Percentiles rank a stretch among this genome's conserved stretches.
These are phyloP conservation scores for Botrytis galanthina DNA, from an alignment of 2,329 filamentous ascomycete genomes.

Conservation along the genomic window DNA sequence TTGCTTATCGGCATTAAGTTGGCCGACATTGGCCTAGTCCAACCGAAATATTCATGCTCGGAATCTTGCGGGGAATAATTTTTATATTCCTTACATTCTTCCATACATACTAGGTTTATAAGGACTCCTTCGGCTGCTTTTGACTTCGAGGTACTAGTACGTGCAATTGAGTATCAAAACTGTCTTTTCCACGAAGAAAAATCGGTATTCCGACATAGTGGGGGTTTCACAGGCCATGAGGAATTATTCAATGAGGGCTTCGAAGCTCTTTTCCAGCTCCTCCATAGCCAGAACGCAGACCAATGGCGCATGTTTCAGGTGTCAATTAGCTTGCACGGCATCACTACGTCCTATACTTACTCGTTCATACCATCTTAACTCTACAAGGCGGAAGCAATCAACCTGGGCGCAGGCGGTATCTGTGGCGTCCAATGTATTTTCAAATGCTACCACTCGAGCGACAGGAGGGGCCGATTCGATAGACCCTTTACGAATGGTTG, in stretches of 20 bases:
- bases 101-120: slow-evolving; percentile 12
- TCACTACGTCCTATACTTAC: slow-evolving; percentile 22
- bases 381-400: slow-evolving; percentile 53
- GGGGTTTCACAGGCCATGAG: slow-evolving; percentile 45
- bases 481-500: slow-evolving; percentile 85
- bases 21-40: slow-evolving; percentile 29
- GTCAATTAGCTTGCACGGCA: slow-evolving; percentile 36
- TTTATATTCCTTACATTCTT: slow-evolving; percentile 14
- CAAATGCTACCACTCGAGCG: slow-evolving; percentile 59
- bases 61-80: slow-evolving; percentile 26
- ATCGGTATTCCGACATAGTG: background rate
- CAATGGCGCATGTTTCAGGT: slow-evolving; percentile 44
- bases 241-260: slow-evolving; percentile 51
- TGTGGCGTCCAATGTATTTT: slow-evolving; percentile 68
- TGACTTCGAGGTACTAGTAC: background rate
- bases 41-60: slow-evolving; percentile 29
- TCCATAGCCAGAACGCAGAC: slow-evolving; percentile 39
- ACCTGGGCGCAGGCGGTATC: slow-evolving; percentile 74
- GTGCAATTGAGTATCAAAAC: background rate
- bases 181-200: background rate
- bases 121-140: background rate
- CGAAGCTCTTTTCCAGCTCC: slow-evolving; percentile 45
- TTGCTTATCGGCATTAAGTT: slow-evolving; percentile 21
- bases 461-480: slow-evolving; percentile 67
- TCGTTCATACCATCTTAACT: slow-evolving; percentile 36